A percentile compares a stretch with the other conserved stretches of the same genome.
Evolutionary conservation across 768 basidiomycete species (phyloP).

Genomic region (Xanthoconium purpureum): DNA sequence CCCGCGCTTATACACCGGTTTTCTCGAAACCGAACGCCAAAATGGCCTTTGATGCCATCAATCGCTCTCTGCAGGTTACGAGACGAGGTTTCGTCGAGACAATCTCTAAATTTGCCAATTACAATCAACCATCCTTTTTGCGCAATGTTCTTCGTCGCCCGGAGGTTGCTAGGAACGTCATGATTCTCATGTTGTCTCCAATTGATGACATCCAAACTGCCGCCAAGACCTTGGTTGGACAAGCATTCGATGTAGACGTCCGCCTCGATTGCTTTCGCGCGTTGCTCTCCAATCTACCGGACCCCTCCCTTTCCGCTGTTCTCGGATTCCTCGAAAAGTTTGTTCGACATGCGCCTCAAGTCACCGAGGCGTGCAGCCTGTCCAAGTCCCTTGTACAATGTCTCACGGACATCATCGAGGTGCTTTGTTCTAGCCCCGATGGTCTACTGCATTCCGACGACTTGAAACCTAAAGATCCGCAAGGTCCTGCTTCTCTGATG

Average conservation of each 20-base stretch:
- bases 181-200: constrained; percentile 79
- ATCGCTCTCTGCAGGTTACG: constrained; percentile 54
- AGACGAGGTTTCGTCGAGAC: constrained; percentile 61
- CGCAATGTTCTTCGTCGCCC: constrained; percentile 53
- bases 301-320: constrained; percentile 67
- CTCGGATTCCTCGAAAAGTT: constrained; percentile 67
- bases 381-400: constrained; percentile 90
- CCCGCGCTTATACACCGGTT: constrained; percentile 45
- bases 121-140: constrained; percentile 48
- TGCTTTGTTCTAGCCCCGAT: constrained; percentile 69
- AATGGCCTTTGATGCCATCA: constrained; percentile 51
- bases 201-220: constrained; percentile 68
- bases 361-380: constrained; percentile 86
- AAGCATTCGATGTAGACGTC: constrained; percentile 86
- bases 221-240: constrained; percentile 75
- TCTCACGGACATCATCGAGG: constrained; percentile 89
- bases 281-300: constrained; percentile 65
- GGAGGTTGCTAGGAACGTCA: constrained; percentile 56
- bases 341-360: constrained; percentile 51
- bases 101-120: constrained; percentile 64
- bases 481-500: constrained; percentile 51
- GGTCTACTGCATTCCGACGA: constrained; percentile 60
- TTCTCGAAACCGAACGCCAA: constrained; percentile 32
- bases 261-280: constrained; percentile 85
- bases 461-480: constrained; percentile 41